Percentiles rank a stretch among this genome's conserved stretches.
These are phyloP conservation scores for Stemphylium beticola DNA, from an alignment of 2,329 filamentous ascomycete species.

Conservation along the genomic window DNA sequence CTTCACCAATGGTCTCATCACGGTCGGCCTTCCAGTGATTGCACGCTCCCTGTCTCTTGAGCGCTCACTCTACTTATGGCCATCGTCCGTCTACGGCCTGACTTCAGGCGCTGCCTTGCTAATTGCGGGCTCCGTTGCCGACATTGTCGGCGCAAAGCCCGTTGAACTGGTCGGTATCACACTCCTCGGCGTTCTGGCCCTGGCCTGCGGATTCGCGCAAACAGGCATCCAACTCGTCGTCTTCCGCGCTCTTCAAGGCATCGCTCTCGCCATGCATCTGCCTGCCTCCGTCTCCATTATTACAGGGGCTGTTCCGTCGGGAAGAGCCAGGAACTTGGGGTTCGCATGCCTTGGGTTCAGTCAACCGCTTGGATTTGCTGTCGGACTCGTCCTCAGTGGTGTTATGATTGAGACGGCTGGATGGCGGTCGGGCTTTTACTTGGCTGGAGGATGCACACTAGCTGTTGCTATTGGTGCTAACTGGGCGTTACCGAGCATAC, in stretches of 20 bases:
- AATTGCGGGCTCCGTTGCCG: constrained; percentile 58
- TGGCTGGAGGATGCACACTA: constrained; percentile 42
- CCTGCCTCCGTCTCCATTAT: constrained; percentile 57
- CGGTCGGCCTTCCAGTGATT: constrained; percentile 53
- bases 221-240: constrained; percentile 53
- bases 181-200: constrained; percentile 51
- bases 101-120: constrained; percentile 58
- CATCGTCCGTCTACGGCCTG: constrained; percentile 46
- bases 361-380: constrained; percentile 58
- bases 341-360: constrained; percentile 53
- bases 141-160: constrained; percentile 56
- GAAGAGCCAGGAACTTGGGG: constrained; percentile 40
- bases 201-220: constrained; percentile 54
- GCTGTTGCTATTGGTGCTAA: constrained; percentile 45
- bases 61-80: constrained; percentile 45
- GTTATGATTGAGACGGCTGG: constrained; percentile 56
- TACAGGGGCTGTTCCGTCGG: constrained; percentile 32
- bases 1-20: constrained; percentile 50
- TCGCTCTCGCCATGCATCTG: constrained; percentile 56
- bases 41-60: constrained; percentile 36
- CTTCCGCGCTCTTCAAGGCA: constrained; percentile 56
- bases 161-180: constrained; percentile 55
- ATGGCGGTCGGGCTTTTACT: constrained; percentile 58
- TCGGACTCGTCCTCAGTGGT: constrained; percentile 59
- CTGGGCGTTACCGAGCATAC: constrained; percentile 32